Evolutionary conservation across 2,329 filamentous ascomycete species (phyloP).

Genomic region (Aplosporella prunicola): DNA sequence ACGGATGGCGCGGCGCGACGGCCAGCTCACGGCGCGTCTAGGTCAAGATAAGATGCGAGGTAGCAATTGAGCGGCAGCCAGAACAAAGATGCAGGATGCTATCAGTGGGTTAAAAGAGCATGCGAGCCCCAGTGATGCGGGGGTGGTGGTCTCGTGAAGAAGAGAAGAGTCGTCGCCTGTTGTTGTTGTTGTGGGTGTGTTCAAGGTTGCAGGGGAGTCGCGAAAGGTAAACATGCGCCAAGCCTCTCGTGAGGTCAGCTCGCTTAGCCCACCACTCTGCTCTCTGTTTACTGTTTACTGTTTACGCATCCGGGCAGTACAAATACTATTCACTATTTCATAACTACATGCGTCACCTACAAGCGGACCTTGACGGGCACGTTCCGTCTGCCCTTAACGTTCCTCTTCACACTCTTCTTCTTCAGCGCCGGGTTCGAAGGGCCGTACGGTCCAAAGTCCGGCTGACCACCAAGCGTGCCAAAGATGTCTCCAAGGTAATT

Average conservation of each 20-base stretch:
- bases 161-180: constrained; percentile 11
- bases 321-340: too few species aligned
- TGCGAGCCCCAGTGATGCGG: constrained; percentile 6
- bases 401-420: constrained; percentile 11
- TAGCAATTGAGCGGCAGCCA: constrained; percentile 1
- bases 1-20: constrained; percentile 1
- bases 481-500: constrained; percentile 67
- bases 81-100: background rate
- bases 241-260: too few species aligned
- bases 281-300: too few species aligned
- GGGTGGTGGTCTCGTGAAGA: too few species aligned
- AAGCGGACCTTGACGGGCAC: background rate
- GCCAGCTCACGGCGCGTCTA: constrained; percentile 1
- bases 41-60: constrained; percentile 2
- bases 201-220: background rate
- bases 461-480: constrained; percentile 54
- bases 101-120: background rate
- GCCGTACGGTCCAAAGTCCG: constrained; percentile 54
- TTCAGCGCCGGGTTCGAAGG: constrained; percentile 13
- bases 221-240: constrained; percentile 10
- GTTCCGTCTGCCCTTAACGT: background rate
- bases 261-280: too few species aligned
- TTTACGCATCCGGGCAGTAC: too few species aligned
- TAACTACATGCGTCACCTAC: too few species aligned
- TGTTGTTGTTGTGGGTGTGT: constrained; percentile 7